Conservation (phyloP, 1,284 basidiomycete genomes). For the Testicularia cyperi region DNA sequence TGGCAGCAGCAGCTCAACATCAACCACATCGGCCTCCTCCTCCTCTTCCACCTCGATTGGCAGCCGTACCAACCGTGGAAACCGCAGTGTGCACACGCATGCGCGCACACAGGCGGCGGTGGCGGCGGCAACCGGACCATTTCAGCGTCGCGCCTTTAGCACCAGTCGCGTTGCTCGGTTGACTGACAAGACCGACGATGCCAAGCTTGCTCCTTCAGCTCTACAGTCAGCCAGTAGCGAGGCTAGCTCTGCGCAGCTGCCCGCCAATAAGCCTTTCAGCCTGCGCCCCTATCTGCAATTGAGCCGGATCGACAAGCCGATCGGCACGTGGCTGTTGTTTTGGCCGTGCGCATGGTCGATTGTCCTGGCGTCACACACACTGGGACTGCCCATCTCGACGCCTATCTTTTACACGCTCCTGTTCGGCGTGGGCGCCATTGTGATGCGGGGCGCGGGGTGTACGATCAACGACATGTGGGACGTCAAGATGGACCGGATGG, state of each 20-base stretch:
- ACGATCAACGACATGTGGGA: slow-evolving; percentile 99
- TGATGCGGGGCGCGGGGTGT: slow-evolving; percentile 98
- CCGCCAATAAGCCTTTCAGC: slow-evolving; percentile 23
- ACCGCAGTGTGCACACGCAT: too few relatives aligned
- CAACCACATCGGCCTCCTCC: too few relatives aligned
- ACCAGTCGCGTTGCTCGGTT: too few relatives aligned
- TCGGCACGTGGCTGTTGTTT: slow-evolving; percentile 84
- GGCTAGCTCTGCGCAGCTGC: too few relatives aligned
- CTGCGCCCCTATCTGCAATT: slow-evolving; percentile 76
- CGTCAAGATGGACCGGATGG: slow-evolving; percentile 80
- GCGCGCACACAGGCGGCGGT: too few relatives aligned
- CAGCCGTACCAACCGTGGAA: too few relatives aligned
- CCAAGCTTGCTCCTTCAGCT: too few relatives aligned
- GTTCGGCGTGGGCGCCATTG: slow-evolving; percentile 84
- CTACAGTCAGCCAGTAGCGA: too few relatives aligned
- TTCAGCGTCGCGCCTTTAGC: too few relatives aligned
- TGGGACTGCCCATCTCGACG: slow-evolving; percentile 29
- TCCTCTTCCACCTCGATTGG: too few relatives aligned
- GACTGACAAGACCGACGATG: too few relatives aligned
- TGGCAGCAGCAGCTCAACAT: background rate
- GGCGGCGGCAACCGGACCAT: too few relatives aligned
- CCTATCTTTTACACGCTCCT: slow-evolving; percentile 65
- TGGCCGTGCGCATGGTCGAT: slow-evolving; percentile 73
- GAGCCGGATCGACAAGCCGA: slow-evolving; percentile 89
- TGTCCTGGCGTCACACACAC: slow-evolving; percentile 50